These are phyloP conservation scores for Nymphaea thermarum DNA, from an alignment of 164 flowering plant species.

Conservation along the genomic window DNA sequence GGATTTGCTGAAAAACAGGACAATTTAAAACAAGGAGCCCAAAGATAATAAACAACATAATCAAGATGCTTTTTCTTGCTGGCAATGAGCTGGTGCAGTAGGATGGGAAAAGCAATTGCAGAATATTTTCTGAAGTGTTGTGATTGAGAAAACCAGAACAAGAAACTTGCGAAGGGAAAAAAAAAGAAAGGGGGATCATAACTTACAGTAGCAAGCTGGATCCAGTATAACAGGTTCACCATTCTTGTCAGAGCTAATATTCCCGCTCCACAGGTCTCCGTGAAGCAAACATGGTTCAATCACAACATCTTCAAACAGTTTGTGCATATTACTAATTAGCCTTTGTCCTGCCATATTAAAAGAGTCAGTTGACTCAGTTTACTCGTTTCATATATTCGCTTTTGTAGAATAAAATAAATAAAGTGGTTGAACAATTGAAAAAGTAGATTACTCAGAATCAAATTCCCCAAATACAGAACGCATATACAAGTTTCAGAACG, in stretches of 20 bases:
- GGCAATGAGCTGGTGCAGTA: too few relatives aligned
- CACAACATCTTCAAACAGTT: constrained; percentile 60
- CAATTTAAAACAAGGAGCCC: not conserved
- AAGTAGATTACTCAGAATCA: too few relatives aligned
- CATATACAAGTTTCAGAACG: not conserved
- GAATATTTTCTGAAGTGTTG: too few relatives aligned
- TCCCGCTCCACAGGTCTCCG: constrained; percentile 99
- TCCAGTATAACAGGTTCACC: constrained; percentile 95
- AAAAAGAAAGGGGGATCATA: not conserved
- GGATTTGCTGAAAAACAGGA: too few relatives aligned
- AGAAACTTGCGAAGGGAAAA: not conserved
- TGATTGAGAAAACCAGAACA: too few relatives aligned
- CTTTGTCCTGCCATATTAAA: constrained; percentile 43
- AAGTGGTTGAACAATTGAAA: not conserved
- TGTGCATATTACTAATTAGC: constrained; percentile 56
- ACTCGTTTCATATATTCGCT: not conserved
- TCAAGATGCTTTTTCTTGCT: not conserved
- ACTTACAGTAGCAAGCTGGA: constrained; percentile 98
- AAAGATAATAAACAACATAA: not conserved
- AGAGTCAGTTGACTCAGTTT: not conserved
- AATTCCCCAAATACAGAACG: too few relatives aligned
- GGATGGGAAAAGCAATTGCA: too few relatives aligned
- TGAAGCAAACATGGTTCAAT: constrained; percentile 91
- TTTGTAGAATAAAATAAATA: too few relatives aligned
- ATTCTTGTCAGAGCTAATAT: constrained; percentile 65